Base-by-base conservation (phyloP, 2,329 filamentous ascomycete species). In the Tolypocladium tundrense region DNA sequence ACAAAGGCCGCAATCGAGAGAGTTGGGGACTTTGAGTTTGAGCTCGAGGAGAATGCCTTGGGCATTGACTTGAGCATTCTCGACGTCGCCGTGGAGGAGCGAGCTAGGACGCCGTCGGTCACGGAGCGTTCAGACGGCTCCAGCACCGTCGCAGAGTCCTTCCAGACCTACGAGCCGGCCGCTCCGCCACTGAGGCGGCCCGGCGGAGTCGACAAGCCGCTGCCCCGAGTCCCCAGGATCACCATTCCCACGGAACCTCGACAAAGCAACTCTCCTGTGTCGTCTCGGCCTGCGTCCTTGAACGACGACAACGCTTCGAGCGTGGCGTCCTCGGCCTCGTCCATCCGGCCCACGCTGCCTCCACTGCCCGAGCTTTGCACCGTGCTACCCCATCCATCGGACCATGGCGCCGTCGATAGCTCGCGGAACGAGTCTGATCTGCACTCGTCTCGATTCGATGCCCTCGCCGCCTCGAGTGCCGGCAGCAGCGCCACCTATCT, bases 1-100 rank as follows among this genome's bases (percentile, higher is more conserved):
- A 88, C 92, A 13, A 91, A 91, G 66, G 81, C 84, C 69, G 85
- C 95, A 51, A 88, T 99, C 59, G 91, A 96, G 72, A 83, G 88
- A 60, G 91, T 94, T 62, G 91, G 92, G 24, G 92, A 96, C 70
- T 96, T 96, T 63, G 91, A 96, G 70, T 85, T 92, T 63, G 90
- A 96, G 69, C 79, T 89, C 57, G 84, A 88, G 63, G 75, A 74
- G 21, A 72, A 68, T 61, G 72, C 77, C 37, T 72, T 88, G 33
- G 81, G 79, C 9, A 78, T 87, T 55, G 81, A 85, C 61, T 69
- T 85, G 35, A 72, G 70, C 19, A 71, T 79, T n/a, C 72, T 84
- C 52, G 76, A 82, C 57, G 66, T 73, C 9, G 68, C 72, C n/a
- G 68, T 65, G 1, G 64, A 72, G 14, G 72, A 76, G 45, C 65